A percentile compares a stretch with the other conserved stretches of the same genome.
Conservation (phyloP, 1,139 yeast genomes). For the Candida sp. region DNA sequence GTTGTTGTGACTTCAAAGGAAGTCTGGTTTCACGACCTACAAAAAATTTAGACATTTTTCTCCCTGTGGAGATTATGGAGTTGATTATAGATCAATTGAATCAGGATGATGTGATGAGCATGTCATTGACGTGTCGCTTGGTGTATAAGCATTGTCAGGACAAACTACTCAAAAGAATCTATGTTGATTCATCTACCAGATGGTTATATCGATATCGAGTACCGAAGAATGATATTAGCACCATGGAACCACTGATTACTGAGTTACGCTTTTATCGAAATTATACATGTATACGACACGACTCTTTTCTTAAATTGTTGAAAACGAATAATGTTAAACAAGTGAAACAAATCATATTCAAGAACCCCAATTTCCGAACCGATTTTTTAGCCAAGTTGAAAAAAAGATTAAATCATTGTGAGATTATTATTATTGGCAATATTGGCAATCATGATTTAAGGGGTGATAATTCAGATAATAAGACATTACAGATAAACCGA, state of each 20-base stretch:
- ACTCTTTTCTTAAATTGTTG: not conserved
- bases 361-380: not conserved
- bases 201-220: not conserved
- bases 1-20: not conserved
- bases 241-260: not conserved
- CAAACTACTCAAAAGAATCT: not conserved
- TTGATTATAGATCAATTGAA: not conserved
- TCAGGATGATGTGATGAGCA: not conserved
- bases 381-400: not conserved
- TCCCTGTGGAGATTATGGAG: conserved; percentile 1
- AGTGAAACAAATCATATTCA: not conserved
- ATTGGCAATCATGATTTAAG: not conserved
- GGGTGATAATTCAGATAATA: not conserved
- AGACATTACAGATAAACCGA: not conserved
- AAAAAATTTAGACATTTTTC: not conserved
- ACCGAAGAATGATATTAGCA: not conserved
- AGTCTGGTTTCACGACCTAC: not conserved
- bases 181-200: not conserved
- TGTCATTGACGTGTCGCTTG: not conserved
- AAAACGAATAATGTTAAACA: not conserved
- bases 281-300: not conserved
- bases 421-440: not conserved
- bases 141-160: not conserved
- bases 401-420: not conserved
- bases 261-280: not conserved